Evolutionary conservation across 495 filamentous ascomycete genomes (phyloP).

Genomic region (Cladorrhinum samala): DNA sequence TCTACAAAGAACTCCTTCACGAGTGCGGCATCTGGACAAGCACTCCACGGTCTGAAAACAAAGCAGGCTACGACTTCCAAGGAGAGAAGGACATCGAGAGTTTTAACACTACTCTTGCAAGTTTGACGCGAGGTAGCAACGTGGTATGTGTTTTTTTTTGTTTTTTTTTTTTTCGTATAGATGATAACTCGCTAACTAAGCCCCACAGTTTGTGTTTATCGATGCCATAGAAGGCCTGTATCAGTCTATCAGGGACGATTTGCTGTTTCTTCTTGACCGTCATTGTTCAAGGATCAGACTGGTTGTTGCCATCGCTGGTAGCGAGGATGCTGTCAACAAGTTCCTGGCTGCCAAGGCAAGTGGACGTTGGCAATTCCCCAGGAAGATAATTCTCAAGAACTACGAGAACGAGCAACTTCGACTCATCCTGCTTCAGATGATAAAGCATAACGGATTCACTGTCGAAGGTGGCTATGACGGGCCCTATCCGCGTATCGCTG

Average conservation of each 20-base stretch:
- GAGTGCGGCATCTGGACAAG: slow-evolving; percentile 44
- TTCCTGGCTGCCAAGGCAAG: slow-evolving; percentile 64
- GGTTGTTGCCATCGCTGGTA: slow-evolving; percentile 57
- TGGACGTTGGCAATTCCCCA: slow-evolving; percentile 52
- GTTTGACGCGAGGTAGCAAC: no score
- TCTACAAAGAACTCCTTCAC: slow-evolving; percentile 54
- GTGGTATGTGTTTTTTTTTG: no score
- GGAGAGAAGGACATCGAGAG: background rate
- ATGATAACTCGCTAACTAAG: slow-evolving; percentile 48
- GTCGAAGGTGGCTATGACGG: slow-evolving; percentile 50
- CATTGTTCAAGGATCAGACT: slow-evolving; percentile 23
- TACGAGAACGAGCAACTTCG: slow-evolving; percentile 54
- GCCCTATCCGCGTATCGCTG: slow-evolving; percentile 52
- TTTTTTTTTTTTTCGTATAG: background rate
- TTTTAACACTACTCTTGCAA: no score
- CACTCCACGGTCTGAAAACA: background rate
- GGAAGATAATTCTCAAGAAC: slow-evolving; percentile 50
- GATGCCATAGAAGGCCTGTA: slow-evolving; percentile 48
- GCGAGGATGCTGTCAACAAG: slow-evolving; percentile 53
- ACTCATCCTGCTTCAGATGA: slow-evolving; percentile 42
- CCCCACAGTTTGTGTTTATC: slow-evolving; percentile 41
- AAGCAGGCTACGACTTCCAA: background rate
- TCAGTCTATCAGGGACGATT: background rate
- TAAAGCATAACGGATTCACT: slow-evolving; percentile 46
- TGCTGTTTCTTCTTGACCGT: background rate